Evolutionary conservation across 257 asterid species (phyloP), one percentile per base, ranked within the genome.

Genomic region (Datura wrightii): DNA sequence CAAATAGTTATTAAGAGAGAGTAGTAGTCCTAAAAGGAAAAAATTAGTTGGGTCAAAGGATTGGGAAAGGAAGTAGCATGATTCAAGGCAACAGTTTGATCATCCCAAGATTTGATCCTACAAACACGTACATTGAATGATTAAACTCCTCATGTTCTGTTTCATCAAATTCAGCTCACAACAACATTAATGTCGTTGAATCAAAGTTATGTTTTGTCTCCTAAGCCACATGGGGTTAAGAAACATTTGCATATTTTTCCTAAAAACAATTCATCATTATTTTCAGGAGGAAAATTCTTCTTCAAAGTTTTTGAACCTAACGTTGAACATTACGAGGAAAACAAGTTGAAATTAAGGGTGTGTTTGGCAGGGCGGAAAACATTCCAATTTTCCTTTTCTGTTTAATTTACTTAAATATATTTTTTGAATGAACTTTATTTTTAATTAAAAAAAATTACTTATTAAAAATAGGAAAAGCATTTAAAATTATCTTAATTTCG

Each of bases 91-190:
- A 76, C 31, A 50, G 16, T 50, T 76, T 76, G 60, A 50, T 13
- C 62, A 50, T 76, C 62, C 60, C 62, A 50, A 76, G 39, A 15
- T 48, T 48, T 71, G 80, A 72, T 72, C 58, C 58, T 46, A 46
- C 56, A 72, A 72, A 19, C 80, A 72, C 80, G 80, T 24, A 24
- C 31, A 24, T 46, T 72, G 59, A 44, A 44, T 71, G 56, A 71
- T 44, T 6, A 71, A 71, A 46, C 41, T 46, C 80, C 56, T n/a
- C 39, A 44, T 63, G 71, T 5, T 37, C 15, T 67, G n/a, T 46
- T 72, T 72, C 59, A 72, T 72, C 6, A 72, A 72, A 46, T 72
- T 72, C 80, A 72, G 58, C 36, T 46, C 80, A 46, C 59, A 24
- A 46, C 16, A 72, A 11, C 59, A 24, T 24, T 24, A 24, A 24